phyloP scores from a whole-genome alignment of 768 basidiomycete genomes.

The Suillus discolor region DNA sequence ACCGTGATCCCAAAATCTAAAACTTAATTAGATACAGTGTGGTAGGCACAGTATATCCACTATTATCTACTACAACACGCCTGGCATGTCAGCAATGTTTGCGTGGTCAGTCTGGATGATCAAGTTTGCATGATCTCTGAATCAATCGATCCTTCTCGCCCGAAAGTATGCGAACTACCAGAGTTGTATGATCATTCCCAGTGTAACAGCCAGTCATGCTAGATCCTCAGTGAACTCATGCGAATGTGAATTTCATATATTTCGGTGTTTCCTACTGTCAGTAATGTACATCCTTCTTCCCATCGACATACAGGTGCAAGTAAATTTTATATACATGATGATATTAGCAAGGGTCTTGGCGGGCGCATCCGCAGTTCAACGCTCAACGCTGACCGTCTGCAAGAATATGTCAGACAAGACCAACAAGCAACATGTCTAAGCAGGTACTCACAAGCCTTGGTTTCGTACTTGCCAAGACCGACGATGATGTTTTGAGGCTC shows the following conservation, averaged over 20 bases:
- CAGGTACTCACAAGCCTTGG: constrained; percentile 44
- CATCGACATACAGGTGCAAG: not conserved
- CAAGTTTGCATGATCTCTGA: not conserved
- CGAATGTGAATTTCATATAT: not conserved
- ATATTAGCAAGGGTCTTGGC: not conserved
- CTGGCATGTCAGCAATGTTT: not conserved
- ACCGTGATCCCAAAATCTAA: too few species aligned
- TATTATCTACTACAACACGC: not conserved
- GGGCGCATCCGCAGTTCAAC: not conserved
- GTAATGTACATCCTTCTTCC: not conserved
- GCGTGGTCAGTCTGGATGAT: not conserved
- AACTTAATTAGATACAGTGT: not conserved
- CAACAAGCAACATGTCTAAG: not conserved
- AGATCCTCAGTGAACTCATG: not conserved
- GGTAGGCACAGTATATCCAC: not conserved
- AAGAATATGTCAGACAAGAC: not conserved
- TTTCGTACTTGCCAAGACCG: constrained; percentile 57
- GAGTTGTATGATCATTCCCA: not conserved
- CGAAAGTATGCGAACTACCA: not conserved
- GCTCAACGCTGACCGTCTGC: constrained; percentile 16
- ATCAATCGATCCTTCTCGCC: not conserved
- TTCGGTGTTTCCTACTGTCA: not conserved
- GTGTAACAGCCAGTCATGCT: not conserved
- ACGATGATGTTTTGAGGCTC: constrained; percentile 83
- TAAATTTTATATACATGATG: not conserved